Base-by-base conservation (phyloP, 441 rosid genomes). In the Adansonia gregorii region DNA sequence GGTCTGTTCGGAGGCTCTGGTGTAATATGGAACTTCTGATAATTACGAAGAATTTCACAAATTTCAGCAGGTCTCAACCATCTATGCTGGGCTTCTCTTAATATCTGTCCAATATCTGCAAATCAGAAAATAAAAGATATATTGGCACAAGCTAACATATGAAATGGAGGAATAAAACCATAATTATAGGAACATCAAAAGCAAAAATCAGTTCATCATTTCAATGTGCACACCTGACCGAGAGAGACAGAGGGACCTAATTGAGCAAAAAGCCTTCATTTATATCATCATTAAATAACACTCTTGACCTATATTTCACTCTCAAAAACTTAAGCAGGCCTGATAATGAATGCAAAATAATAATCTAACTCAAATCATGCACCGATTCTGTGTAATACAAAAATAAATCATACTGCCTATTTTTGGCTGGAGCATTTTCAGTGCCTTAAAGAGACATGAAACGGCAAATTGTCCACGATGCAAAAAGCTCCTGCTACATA, bases 61-160 rank as follows among this genome's bases (percentile, higher is more conserved):
- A 96, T 96, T 88, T 96, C 98, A 71, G 97, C 90, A 83, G 99
- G 99, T 52, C 98, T 89, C 81, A 96, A 80, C 99, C 99, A 96
- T 78, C 99, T 89, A 77, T 94, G 88, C 69, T 89, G 97, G 9
- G 98, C 98, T 85, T 94, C 98, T 69, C 85, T 59, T 64, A 90
- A 82, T 83, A 94, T 78, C 76, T 91, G 97, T 59, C 90, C 86
- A 81, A 93, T 88, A 86, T 93, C 98, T 94, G 88, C 83, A 71
- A 78, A 56, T 66, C 12, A 74, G 35, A 73, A 72, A 54, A 55
- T 31, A n/a, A 3, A 71, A 15, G 43, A 71, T 17, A 31, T 10
- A 71, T 17, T 39, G 35, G 75, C 64, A 72, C 75, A 72, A 72
- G 11, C 10, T 54, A 72, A 71, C 63, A 70, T 8, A 54, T 52